A percentile compares a stretch with the other conserved stretches of the same genome.
phyloP scores from a whole-genome alignment of 805 yeast genomes.

The Lipomyces spencermartinsiae region DNA sequence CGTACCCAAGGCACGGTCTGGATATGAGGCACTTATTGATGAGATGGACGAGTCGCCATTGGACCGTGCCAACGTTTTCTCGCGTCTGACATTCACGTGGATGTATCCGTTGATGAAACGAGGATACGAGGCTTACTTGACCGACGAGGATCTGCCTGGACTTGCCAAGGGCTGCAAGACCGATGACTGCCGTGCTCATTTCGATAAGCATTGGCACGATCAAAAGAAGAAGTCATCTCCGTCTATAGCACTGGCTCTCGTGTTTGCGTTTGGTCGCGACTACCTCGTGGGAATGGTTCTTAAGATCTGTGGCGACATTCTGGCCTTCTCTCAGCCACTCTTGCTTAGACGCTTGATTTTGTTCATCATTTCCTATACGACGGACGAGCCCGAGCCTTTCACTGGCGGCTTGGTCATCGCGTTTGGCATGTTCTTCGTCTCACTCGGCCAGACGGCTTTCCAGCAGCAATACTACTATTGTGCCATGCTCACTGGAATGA shows the following conservation, averaged over 20 bases:
- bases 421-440: conserved; percentile 64
- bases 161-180: conserved; percentile 74
- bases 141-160: conserved; percentile 71
- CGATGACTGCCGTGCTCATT: conserved; percentile 53
- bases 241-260: conserved; percentile 65
- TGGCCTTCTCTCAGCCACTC: conserved; percentile 90
- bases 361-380: conserved; percentile 58
- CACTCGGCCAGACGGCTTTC: conserved; percentile 64
- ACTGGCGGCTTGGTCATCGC: conserved; percentile 70
- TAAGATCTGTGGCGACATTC: conserved; percentile 74
- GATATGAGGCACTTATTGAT: conserved; percentile 45
- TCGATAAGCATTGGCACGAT: conserved; percentile 65
- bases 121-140: conserved; percentile 67
- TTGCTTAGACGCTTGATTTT: conserved; percentile 68
- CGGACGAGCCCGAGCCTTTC: conserved; percentile 52
- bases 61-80: conserved; percentile 73
- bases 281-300: conserved; percentile 73
- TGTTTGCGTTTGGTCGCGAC: conserved; percentile 75
- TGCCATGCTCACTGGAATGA: conserved; percentile 62
- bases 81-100: conserved; percentile 85
- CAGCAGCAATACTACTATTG: conserved; percentile 69
- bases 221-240: conserved; percentile 54
- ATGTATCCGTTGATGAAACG: conserved; percentile 82
- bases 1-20: conserved; percentile 48
- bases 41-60: conserved; percentile 51